Evolutionary conservation across 805 yeast genomes (phyloP).

Genomic region (Starmerella bombicola): DNA sequence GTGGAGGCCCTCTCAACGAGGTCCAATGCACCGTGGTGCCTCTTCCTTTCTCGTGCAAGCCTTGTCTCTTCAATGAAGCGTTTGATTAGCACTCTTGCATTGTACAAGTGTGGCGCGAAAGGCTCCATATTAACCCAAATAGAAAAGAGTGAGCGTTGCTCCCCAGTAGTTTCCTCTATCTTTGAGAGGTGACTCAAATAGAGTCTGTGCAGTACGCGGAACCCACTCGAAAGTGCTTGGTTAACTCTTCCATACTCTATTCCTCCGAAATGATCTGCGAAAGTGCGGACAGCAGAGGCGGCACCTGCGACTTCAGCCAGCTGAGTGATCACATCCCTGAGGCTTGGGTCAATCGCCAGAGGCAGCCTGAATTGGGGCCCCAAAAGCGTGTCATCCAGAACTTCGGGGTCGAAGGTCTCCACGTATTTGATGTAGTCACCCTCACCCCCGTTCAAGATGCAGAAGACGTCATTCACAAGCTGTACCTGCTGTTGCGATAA

Average conservation of each 20-base stretch:
- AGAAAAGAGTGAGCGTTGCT: slow-evolving; percentile 24
- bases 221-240: slow-evolving; percentile 56
- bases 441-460: slow-evolving; percentile 48
- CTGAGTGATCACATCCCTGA: slow-evolving; percentile 55
- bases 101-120: slow-evolving; percentile 24
- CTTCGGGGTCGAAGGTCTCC: slow-evolving; percentile 42
- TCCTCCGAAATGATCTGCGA: slow-evolving; percentile 47
- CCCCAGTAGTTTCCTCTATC: slow-evolving; percentile 31
- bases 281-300: slow-evolving; percentile 45
- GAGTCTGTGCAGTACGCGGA: slow-evolving; percentile 32
- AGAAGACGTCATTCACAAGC: slow-evolving; percentile 55
- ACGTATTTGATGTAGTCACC: slow-evolving; percentile 65
- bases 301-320: slow-evolving; percentile 51
- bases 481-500: slow-evolving; percentile 50
- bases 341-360: slow-evolving; percentile 57
- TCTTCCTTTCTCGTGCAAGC: slow-evolving; percentile 11
- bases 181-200: slow-evolving; percentile 28
- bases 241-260: slow-evolving; percentile 53
- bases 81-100: slow-evolving; percentile 8
- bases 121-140: slow-evolving; percentile 8
- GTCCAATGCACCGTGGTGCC: slow-evolving; percentile 3
- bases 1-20: slow-evolving; percentile 9
- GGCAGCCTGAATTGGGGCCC: slow-evolving; percentile 73
- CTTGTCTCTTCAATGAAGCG: slow-evolving; percentile 7
- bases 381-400: slow-evolving; percentile 33